These are phyloP conservation scores for Coemansia umbellata DNA, from an alignment of 192 early-diverging fungal species.

Conservation along the genomic window DNA sequence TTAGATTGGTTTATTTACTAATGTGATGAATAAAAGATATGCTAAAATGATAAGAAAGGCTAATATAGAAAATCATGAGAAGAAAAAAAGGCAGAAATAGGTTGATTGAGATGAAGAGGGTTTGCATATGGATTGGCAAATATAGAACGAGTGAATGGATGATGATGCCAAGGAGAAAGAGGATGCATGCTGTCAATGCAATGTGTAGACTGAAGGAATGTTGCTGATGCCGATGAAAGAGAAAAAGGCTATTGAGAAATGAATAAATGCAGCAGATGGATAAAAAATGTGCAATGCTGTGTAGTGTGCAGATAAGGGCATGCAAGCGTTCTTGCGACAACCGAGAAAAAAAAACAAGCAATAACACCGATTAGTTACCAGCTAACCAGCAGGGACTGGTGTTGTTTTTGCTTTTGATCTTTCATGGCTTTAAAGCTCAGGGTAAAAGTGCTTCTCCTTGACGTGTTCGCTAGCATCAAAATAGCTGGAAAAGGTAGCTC, in stretches of 20 bases:
- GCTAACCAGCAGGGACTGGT: no score
- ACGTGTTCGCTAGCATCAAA: slow-evolving; percentile 30
- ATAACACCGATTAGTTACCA: no score
- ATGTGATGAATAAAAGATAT: background rate
- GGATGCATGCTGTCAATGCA: background rate
- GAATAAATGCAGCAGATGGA: background rate
- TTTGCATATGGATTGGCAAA: no score
- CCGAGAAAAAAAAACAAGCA: background rate
- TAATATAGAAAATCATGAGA: background rate
- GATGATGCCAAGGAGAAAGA: background rate
- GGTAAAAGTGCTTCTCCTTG: slow-evolving; percentile 41
- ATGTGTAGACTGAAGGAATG: no score
- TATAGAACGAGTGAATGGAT: background rate
- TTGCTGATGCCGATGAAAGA: no score
- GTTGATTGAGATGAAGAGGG: no score
- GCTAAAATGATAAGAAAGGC: background rate
- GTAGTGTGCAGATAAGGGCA: background rate
- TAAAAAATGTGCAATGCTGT: slow-evolving; percentile 3
- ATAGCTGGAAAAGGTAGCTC: slow-evolving; percentile 16
- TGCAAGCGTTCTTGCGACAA: background rate
- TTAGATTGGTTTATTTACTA: background rate
- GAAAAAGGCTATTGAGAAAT: no score
- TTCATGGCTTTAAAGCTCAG: slow-evolving; percentile 41
- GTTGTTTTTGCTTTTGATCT: slow-evolving; percentile 12
- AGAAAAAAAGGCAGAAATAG: no score